Evolutionary conservation across 345 rosid species (phyloP), one percentile per base, ranked within the genome.

Genomic region (Corchorus olitorius): DNA sequence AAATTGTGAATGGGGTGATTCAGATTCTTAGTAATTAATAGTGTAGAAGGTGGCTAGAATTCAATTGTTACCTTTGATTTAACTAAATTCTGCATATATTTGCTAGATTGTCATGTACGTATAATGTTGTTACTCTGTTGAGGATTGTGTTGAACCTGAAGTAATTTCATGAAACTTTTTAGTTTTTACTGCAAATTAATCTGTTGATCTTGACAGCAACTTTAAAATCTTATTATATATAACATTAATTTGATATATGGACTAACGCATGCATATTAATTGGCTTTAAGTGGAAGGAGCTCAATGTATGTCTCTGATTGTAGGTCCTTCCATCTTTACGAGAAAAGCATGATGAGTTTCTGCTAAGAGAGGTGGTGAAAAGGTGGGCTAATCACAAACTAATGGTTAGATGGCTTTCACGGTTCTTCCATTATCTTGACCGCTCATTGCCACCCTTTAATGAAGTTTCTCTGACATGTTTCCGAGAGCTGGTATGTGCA

Each of bases 321-420:
- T 35, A 76, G 79, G 83, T 85, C 43, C 77, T 89, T 63, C 93
- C 88, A 49, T 80, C 86, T 46, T 65, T 89, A 17, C 74, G 70
- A 70, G 83, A 78, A 66, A 87, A 87, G 72, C 83, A 75, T 73
- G 84, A 81, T 4, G 89, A 84, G 82, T 82, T 84, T 78, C 66
- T 89, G 86, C 45, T 89, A 72, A 82, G 88, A 72, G 93, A 87
- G 65, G 80, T 87, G 39, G 84, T 87, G 53, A 84, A 77, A 69
- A 82, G 88, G 74, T 89, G 91, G 91, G 78, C 79, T 6, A 83
- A 86, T 70, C 85, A 86, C 78, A 84, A 84, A 78, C 81, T 84
- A 50, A 83, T 89, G 93, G 86, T 84, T 69, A 75, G 84, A 78
- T 86, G 89, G 89, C 83, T 89, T 70, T 83, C 84, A 33, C 84